Percentiles rank a stretch among this genome's conserved stretches.
Evolutionary conservation across 129 eudicot genomes (phyloP).

Genomic region (Flaveria brownii): DNA sequence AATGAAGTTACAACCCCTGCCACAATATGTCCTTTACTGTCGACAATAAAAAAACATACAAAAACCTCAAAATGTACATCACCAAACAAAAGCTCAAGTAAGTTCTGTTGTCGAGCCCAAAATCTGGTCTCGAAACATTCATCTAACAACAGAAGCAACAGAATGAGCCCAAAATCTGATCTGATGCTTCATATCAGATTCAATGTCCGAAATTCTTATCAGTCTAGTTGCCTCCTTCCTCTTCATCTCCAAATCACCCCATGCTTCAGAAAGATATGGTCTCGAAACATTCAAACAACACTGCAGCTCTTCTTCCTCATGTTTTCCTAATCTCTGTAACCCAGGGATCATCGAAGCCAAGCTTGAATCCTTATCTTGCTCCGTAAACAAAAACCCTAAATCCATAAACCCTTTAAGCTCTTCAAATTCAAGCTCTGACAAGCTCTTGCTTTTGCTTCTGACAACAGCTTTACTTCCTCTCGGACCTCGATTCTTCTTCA

Average conservation of each 20-base stretch:
- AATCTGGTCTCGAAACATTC: constrained; percentile 38
- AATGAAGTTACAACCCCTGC: no score
- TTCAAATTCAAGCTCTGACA: constrained; percentile 75
- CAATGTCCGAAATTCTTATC: constrained; percentile 48
- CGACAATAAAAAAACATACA: background rate
- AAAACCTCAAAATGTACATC: background rate
- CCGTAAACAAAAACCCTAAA: constrained; percentile 71
- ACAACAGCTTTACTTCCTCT: background rate
- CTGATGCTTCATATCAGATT: constrained; percentile 54
- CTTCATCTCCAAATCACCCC: constrained; percentile 46
- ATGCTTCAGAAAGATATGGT: constrained; percentile 87
- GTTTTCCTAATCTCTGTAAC: constrained; percentile 54
- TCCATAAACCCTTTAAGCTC: constrained; percentile 89
- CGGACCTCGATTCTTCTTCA: background rate
- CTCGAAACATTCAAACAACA: constrained; percentile 33
- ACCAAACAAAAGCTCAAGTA: background rate
- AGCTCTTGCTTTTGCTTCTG: constrained; percentile 52
- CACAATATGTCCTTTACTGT: no score
- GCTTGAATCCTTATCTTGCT: constrained; percentile 58
- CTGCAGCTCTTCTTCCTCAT: background rate
- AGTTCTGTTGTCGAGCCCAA: constrained; percentile 47
- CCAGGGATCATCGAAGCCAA: constrained; percentile 75
- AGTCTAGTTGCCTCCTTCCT: constrained; percentile 18
- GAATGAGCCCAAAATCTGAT: constrained; percentile 81
- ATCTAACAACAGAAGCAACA: constrained; percentile 66